phyloP scores from a whole-genome alignment of 768 basidiomycete species.

The Pleurotus djamor region DNA sequence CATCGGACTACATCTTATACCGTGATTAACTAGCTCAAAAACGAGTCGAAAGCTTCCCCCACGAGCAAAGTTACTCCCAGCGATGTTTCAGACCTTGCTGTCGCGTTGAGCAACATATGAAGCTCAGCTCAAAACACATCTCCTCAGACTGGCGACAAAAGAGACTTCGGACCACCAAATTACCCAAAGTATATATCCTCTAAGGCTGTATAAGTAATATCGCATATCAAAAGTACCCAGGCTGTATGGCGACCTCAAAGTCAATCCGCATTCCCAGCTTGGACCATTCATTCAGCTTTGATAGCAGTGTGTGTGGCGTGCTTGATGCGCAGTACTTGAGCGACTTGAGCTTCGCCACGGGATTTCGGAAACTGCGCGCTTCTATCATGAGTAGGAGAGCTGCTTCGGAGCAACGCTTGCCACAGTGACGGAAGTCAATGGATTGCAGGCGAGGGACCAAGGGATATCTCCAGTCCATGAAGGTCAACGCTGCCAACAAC shows the following conservation, averaged over 20 bases:
- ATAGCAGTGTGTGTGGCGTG: neutral
- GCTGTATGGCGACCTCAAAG: neutral
- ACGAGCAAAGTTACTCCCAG: conserved; percentile 12
- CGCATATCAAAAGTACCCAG: neutral
- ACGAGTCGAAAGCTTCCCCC: conserved; percentile 4
- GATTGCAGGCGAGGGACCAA: conserved; percentile 3
- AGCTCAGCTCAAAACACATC: too few species aligned
- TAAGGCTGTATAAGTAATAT: neutral
- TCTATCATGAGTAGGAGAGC: conserved; percentile 2
- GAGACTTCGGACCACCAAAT: too few species aligned
- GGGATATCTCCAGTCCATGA: neutral
- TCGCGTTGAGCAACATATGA: conserved; percentile 5
- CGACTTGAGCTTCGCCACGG: neutral
- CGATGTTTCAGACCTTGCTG: neutral
- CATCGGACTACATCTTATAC: neutral
- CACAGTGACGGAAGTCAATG: conserved; percentile 6
- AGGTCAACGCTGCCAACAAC: conserved; percentile 1
- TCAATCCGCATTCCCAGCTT: neutral
- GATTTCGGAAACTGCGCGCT: neutral
- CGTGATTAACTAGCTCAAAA: neutral
- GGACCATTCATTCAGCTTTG: neutral
- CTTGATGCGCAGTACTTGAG: neutral
- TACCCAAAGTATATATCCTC: neutral
- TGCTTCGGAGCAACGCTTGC: conserved; percentile 4
- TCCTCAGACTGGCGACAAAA: too few species aligned